phyloP scores from a whole-genome alignment of 2,329 filamentous ascomycete genomes.

The Biscogniauxia mediterranea region DNA sequence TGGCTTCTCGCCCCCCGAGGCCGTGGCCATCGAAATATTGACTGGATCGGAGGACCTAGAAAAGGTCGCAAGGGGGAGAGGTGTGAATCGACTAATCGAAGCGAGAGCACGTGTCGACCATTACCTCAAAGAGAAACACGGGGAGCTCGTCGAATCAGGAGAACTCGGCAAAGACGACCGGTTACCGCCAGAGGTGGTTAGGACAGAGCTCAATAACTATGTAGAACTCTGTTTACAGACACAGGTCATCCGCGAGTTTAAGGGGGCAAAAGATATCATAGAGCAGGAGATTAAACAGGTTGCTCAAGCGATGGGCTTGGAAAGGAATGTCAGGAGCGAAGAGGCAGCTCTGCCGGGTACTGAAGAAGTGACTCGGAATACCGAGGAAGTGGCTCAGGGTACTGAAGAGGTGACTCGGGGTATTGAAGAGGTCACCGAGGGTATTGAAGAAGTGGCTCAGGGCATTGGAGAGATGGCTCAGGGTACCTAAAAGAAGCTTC shows the following conservation, averaged over 20 bases:
- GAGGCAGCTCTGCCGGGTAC: neutral
- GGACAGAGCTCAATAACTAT: slow-evolving; percentile 42
- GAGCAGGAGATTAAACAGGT: slow-evolving; percentile 12
- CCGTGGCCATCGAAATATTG: slow-evolving; percentile 46
- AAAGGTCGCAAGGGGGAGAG: slow-evolving; percentile 36
- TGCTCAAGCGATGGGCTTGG: slow-evolving; percentile 26
- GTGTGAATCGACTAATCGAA: slow-evolving; percentile 41
- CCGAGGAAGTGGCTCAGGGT: neutral
- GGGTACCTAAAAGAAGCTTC: neutral
- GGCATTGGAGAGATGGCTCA: neutral
- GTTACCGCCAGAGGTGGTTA: slow-evolving; percentile 37
- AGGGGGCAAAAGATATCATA: slow-evolving; percentile 5
- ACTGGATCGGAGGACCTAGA: slow-evolving; percentile 44
- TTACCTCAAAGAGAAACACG: slow-evolving; percentile 31
- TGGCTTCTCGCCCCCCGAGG: slow-evolving; percentile 43
- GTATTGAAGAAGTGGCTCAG: too few species aligned
- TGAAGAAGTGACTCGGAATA: neutral
- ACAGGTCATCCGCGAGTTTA: slow-evolving; percentile 2
- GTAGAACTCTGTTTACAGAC: slow-evolving; percentile 40
- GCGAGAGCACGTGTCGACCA: slow-evolving; percentile 44
- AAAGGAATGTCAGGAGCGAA: neutral
- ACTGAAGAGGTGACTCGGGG: neutral
- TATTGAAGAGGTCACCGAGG: too few species aligned
- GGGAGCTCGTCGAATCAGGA: slow-evolving; percentile 24
- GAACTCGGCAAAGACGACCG: slow-evolving; percentile 31